Evolutionary conservation across 2,329 filamentous ascomycete species (phyloP).

Genomic region (Calonectria hawksworthii): DNA sequence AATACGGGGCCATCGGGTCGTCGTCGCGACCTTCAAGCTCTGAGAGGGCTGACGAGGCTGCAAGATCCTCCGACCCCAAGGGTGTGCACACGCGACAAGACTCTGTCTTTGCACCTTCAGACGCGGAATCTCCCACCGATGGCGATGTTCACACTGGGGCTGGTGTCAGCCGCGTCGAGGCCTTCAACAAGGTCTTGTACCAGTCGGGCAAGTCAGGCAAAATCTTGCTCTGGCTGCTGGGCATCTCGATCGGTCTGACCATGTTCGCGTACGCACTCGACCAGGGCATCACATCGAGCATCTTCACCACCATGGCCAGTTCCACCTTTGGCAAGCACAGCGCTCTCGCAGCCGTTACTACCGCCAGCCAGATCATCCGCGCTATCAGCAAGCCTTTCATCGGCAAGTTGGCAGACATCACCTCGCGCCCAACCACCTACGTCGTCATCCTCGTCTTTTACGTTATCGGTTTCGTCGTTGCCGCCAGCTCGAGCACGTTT

Average conservation of each 20-base stretch:
- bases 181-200: slow-evolving; percentile 57
- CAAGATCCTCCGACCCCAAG: neutral
- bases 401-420: slow-evolving; percentile 55
- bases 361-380: slow-evolving; percentile 52
- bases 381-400: slow-evolving; percentile 56
- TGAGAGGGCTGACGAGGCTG: neutral
- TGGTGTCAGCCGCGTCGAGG: slow-evolving; percentile 53
- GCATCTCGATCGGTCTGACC: slow-evolving; percentile 52
- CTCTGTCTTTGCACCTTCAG: neutral
- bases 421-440: slow-evolving; percentile 56
- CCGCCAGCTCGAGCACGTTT: slow-evolving; percentile 49
- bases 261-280: slow-evolving; percentile 57
- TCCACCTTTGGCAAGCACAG: slow-evolving; percentile 52
- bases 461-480: slow-evolving; percentile 29
- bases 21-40: neutral
- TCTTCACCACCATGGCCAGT: slow-evolving; percentile 52
- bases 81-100: neutral
- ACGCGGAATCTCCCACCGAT: neutral
- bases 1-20: neutral
- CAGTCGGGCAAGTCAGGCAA: slow-evolving; percentile 52
- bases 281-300: slow-evolving; percentile 51
- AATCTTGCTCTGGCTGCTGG: slow-evolving; percentile 53
- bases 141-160: neutral
- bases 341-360: slow-evolving; percentile 50
- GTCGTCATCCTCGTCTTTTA: slow-evolving; percentile 56